A percentile compares a stretch with the other conserved stretches of the same genome.
Conservation (phyloP, 2,329 filamentous ascomycete genomes). For the Claviceps humidiphila region DNA sequence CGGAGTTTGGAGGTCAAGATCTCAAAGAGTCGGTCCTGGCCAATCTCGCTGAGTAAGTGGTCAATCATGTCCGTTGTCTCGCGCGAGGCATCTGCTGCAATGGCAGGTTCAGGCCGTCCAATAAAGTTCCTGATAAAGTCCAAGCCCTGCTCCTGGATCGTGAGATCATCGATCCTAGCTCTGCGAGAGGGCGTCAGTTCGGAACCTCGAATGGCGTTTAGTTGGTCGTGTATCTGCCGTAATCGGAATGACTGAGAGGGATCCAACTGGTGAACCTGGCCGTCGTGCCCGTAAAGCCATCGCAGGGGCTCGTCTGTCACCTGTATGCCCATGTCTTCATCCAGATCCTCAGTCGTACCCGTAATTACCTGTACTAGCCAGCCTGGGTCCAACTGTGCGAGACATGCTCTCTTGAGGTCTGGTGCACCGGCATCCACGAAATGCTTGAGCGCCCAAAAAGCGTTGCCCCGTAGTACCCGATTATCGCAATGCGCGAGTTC, state of each 20-base stretch:
- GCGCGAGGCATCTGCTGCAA: conserved; percentile 33
- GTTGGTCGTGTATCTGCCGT: conserved; percentile 35
- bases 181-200: conserved; percentile 56
- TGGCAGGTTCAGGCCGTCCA: conserved; percentile 39
- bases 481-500: conserved; percentile 73
- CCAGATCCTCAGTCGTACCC: conserved; percentile 27
- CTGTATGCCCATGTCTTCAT: conserved; percentile 47
- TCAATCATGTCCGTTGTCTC: conserved; percentile 67
- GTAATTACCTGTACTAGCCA: conserved; percentile 75
- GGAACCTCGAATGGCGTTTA: conserved; percentile 43
- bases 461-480: conserved; percentile 67
- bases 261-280: conserved; percentile 19
- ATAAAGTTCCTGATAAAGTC: conserved; percentile 86
- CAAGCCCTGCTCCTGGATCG: conserved; percentile 81
- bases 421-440: conserved; percentile 61
- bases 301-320: conserved; percentile 29
- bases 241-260: conserved; percentile 27
- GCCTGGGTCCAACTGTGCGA: conserved; percentile 62
- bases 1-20: conserved; percentile 69
- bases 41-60: conserved; percentile 62
- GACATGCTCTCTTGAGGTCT: conserved; percentile 60
- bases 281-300: conserved; percentile 22
- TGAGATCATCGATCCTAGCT: conserved; percentile 63
- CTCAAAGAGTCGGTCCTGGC: conserved; percentile 65
- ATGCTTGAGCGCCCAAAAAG: conserved; percentile 89